These are phyloP conservation scores for Cryphonectria parasitica DNA, from an alignment of 2,329 filamentous ascomycete genomes.

Conservation along the genomic window DNA sequence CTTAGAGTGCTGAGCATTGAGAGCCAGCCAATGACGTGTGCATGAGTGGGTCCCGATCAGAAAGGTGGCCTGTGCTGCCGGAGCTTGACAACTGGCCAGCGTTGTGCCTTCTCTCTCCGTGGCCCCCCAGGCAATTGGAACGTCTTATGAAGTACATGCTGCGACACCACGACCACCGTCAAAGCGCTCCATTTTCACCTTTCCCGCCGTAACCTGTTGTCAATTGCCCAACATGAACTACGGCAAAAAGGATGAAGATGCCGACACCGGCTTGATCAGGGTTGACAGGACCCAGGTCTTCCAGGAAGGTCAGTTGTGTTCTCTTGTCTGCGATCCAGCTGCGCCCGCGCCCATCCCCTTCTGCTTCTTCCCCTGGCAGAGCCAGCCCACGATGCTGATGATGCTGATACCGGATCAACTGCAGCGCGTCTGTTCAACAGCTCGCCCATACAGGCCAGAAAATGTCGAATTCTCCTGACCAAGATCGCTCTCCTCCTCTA, in stretches of 20 bases:
- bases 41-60: neutral
- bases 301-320: conserved; percentile 80
- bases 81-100: conserved; percentile 10
- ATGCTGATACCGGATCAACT: conserved; percentile 39
- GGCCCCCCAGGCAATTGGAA: neutral
- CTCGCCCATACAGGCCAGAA: conserved; percentile 93
- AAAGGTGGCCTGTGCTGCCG: conserved; percentile 11
- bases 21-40: neutral
- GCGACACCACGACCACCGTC: conserved; percentile 13
- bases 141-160: conserved; percentile 19
- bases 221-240: conserved; percentile 76
- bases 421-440: conserved; percentile 96
- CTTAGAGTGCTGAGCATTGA: too few species aligned
- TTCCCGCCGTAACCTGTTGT: conserved; percentile 28
- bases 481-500: conserved; percentile 97
- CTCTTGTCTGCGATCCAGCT: conserved; percentile 30
- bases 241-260: conserved; percentile 99
- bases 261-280: conserved; percentile 90
- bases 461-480: conserved; percentile 95
- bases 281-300: conserved; percentile 98
- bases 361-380: conserved; percentile 29
- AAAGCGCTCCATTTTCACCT: conserved; percentile 21
- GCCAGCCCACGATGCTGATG: conserved; percentile 26
- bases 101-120: conserved; percentile 7
- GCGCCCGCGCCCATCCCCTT: conserved; percentile 27